Evolutionary conservation across 495 filamentous ascomycete genomes (phyloP).

Genomic region (Cairneyella variabilis): DNA sequence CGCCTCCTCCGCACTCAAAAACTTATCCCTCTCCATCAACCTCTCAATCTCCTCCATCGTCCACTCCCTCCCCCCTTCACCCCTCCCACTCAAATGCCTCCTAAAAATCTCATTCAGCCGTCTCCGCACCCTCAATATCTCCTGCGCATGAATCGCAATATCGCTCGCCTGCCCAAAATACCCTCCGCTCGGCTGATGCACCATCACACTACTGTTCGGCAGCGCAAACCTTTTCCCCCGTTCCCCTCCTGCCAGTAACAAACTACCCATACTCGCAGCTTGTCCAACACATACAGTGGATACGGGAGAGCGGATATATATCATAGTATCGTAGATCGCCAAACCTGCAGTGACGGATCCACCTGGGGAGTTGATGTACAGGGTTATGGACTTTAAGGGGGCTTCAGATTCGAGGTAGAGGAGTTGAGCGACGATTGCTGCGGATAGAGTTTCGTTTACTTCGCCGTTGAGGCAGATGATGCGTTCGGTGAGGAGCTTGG

Average conservation of each 20-base stretch:
- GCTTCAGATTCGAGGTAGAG: slow-evolving; percentile 97
- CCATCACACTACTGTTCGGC: slow-evolving; percentile 91
- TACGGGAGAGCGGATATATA: slow-evolving; percentile 88
- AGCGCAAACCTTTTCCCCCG: slow-evolving; percentile 84
- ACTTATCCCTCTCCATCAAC: slow-evolving; percentile 95
- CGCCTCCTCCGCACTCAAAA: slow-evolving; percentile 85
- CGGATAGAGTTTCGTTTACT: slow-evolving; percentile 84
- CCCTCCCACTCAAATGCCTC: slow-evolving; percentile 79
- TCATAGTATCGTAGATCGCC: slow-evolving; percentile 99
- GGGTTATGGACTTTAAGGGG: slow-evolving; percentile 87
- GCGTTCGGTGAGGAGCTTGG: slow-evolving; percentile 79
- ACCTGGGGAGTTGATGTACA: slow-evolving; percentile 97
- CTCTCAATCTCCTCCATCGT: slow-evolving; percentile 79
- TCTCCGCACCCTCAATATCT: slow-evolving; percentile 82
- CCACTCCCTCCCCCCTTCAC: too few species aligned
- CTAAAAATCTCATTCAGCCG: slow-evolving; percentile 89
- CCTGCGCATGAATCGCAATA: slow-evolving; percentile 94
- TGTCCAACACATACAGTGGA: slow-evolving; percentile 93
- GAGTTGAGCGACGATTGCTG: slow-evolving; percentile 89
- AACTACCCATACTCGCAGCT: slow-evolving; percentile 90
- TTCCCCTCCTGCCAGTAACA: slow-evolving; percentile 81
- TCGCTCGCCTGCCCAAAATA: slow-evolving; percentile 87
- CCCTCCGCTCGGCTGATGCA: slow-evolving; percentile 91
- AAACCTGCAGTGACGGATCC: slow-evolving; percentile 90
- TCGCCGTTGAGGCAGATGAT: slow-evolving; percentile 93